These are phyloP conservation scores for Debaryomyces fabryi DNA, from an alignment of 1,139 yeast species.

Conservation along the genomic window DNA sequence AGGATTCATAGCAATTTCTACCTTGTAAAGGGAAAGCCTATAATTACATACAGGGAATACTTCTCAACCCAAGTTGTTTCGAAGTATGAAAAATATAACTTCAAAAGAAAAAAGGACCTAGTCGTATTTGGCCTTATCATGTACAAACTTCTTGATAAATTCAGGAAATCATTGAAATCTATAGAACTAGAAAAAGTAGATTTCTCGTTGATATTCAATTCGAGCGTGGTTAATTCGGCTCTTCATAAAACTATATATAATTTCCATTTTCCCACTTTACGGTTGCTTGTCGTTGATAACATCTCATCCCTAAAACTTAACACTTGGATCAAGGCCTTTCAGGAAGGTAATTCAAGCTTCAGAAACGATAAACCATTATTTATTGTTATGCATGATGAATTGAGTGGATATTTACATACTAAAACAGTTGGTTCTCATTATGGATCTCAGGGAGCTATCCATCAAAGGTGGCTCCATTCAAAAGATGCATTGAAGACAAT, in stretches of 20 bases:
- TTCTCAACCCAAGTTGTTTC: slow-evolving; percentile 11
- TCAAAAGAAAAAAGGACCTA: slow-evolving; percentile 2
- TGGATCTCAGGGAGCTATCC: not conserved
- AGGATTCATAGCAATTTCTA: slow-evolving; percentile 13
- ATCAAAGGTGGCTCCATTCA: slow-evolving; percentile 6
- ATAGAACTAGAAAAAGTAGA: slow-evolving; percentile 23
- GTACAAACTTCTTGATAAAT: slow-evolving; percentile 12
- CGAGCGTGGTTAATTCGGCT: not conserved
- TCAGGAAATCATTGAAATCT: slow-evolving; percentile 12
- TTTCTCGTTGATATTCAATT: slow-evolving; percentile 17
- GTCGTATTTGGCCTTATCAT: slow-evolving; percentile 11
- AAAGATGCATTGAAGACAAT: slow-evolving; percentile 8
- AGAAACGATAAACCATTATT: slow-evolving; percentile 15
- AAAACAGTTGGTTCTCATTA: slow-evolving; percentile 7
- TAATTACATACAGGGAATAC: not conserved
- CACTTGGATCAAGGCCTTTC: slow-evolving; percentile 21
- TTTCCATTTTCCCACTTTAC: slow-evolving; percentile 18
- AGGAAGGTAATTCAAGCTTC: slow-evolving; percentile 13
- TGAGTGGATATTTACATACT: slow-evolving; percentile 16
- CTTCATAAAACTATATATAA: not conserved
- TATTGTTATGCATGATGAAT: slow-evolving; percentile 19
- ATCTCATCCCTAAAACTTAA: slow-evolving; percentile 16
- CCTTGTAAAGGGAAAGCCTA: not conserved
- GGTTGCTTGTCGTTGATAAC: slow-evolving; percentile 24
- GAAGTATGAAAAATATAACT: slow-evolving; percentile 10